phyloP scores from a whole-genome alignment of 2,329 filamentous ascomycete genomes.

The Mollisia scopiformis region DNA sequence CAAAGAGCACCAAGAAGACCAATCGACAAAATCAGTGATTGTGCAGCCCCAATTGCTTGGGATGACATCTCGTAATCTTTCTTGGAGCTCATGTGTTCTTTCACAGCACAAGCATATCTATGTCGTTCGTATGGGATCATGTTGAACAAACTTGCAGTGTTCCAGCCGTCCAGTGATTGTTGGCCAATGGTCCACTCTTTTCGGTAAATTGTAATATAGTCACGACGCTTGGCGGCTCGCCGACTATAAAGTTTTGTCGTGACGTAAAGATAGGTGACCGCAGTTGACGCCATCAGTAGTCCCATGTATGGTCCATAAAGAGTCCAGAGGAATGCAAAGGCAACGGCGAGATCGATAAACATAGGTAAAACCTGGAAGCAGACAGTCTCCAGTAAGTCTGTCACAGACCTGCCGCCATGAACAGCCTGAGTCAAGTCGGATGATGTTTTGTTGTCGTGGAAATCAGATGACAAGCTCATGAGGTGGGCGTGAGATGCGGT shows the following conservation, averaged over 20 bases:
- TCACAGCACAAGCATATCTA: slow-evolving; percentile 47
- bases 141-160: slow-evolving; percentile 54
- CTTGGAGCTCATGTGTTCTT: slow-evolving; percentile 41
- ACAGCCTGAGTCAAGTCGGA: slow-evolving; percentile 67
- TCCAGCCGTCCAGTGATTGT: slow-evolving; percentile 43
- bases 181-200: slow-evolving; percentile 42
- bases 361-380: slow-evolving; percentile 65
- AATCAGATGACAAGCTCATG: slow-evolving; percentile 71
- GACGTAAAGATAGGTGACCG: slow-evolving; percentile 54
- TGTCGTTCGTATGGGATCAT: slow-evolving; percentile 54
- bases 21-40: slow-evolving; percentile 53
- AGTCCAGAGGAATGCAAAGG: slow-evolving; percentile 61
- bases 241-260: slow-evolving; percentile 42
- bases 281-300: slow-evolving; percentile 49
- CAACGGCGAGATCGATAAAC: slow-evolving; percentile 62
- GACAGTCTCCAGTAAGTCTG: slow-evolving; percentile 60
- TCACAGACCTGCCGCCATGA: slow-evolving; percentile 63
- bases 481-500: slow-evolving; percentile 68
- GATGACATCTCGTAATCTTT: slow-evolving; percentile 38
- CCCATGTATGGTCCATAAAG: slow-evolving; percentile 66
- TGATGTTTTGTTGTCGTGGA: slow-evolving; percentile 67
- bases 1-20: slow-evolving; percentile 47
- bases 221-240: slow-evolving; percentile 37
- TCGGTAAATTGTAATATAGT: slow-evolving; percentile 36
- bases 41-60: slow-evolving; percentile 51